Evolutionary conservation across 1,139 yeast species (phyloP).

Genomic region (Suhomyces guaymorum): DNA sequence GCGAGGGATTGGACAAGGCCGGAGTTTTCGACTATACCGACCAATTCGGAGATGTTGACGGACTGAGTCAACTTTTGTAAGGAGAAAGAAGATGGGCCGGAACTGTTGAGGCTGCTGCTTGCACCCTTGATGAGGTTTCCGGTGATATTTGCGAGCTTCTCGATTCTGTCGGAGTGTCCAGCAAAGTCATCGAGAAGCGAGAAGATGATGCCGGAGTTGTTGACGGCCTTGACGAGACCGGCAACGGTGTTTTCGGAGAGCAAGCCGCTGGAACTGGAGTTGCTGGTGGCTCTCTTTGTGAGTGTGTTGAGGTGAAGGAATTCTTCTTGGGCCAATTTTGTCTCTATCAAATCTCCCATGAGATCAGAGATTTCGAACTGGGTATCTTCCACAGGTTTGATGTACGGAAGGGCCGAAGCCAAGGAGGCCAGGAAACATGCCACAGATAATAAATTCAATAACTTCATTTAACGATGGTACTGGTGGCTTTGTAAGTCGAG

Average conservation of each 20-base stretch:
- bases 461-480: constrained; percentile 11
- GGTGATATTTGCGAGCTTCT: constrained; percentile 34
- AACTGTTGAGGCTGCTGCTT: constrained; percentile 6
- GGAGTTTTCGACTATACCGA: constrained; percentile 28
- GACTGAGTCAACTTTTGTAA: constrained; percentile 16
- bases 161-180: constrained; percentile 30
- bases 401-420: constrained; percentile 20
- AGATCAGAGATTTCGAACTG: constrained; percentile 18
- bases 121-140: constrained; percentile 17
- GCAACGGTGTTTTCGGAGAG: constrained; percentile 7
- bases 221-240: constrained; percentile 28
- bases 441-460: constrained; percentile 11
- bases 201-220: constrained; percentile 41
- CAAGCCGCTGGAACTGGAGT: constrained; percentile 3
- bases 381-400: constrained; percentile 22
- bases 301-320: constrained; percentile 1
- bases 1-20: constrained; percentile 38
- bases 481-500: not conserved
- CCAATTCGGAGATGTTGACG: constrained; percentile 28
- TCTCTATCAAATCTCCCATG: constrained; percentile 17
- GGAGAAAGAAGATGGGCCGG: constrained; percentile 6
- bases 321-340: constrained; percentile 3
- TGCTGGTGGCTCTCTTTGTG: constrained; percentile 7
- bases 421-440: constrained; percentile 11
- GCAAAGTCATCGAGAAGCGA: constrained; percentile 39